Evolutionary conservation across 2,329 filamentous ascomycete genomes (phyloP), one percentile per base, ranked within the genome.

Genomic region (Trichoderma guizhouense): DNA sequence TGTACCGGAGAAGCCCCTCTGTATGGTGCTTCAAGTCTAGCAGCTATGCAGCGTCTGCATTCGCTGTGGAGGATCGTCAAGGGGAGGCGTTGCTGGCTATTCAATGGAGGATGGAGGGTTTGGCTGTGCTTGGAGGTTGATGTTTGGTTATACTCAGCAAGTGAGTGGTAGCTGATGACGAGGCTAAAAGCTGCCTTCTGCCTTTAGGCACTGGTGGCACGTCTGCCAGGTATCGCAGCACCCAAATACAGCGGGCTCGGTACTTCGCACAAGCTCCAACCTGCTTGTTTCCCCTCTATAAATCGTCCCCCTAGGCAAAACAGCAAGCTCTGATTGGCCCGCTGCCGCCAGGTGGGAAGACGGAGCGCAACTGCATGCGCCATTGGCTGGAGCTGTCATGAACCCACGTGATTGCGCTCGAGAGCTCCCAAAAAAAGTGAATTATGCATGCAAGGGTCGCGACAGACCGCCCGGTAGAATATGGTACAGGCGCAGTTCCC

Each of bases 171-270:
- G 82, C 82, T 83, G 85, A 86, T 87, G 85, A 87, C 85, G 85
- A 87, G 84, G 85, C 85, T 85, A 82, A 80, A 82, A 83, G 84
- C 83, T 86, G 84, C 84, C 84, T 86, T 82, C 83, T 86, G 84
- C 84, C 84, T 86, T 82, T 79, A 75, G 68, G 73, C 71, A 74
- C 51, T 58, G 57, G 47, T 28, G 26, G 63, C 51, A 65, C 69
- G 21, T 28, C 62, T 65, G 30, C 43, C 24, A 60, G 36, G 43
- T 65, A 51, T 21, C 63, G 26, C 5, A 21, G 51, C 43, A 64
- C 43, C 26, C 36, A n/a, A 18, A 18, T 12, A 43, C 32, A 51
- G 65, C 34, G 65, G 5, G n/a, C 12, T n/a, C 5, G 36, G 65
- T 68, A 28, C 26, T 34, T 63, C 36, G 65, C 68, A 74, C 75